Percentiles rank a stretch among this genome's conserved stretches.
Conservation (phyloP, 129 eudicot genomes). For the Centaurea solstitialis region DNA sequence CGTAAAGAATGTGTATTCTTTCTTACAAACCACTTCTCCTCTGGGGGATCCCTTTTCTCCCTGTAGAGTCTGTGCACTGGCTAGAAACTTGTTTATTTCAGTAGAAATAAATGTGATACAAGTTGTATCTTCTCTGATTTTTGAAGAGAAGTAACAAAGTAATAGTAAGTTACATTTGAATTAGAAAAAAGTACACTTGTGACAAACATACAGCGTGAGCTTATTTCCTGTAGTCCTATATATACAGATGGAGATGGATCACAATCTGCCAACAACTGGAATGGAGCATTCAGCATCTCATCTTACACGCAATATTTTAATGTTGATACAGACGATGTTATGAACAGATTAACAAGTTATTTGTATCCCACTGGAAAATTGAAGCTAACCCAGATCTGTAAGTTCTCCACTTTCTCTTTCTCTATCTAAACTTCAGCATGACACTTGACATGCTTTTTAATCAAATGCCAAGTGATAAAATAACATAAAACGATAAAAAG, state of each 20-base stretch:
- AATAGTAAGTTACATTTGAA: background rate
- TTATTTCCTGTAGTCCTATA: conserved; percentile 7
- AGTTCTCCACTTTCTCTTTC: conserved; percentile 31
- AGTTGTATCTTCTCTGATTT: background rate
- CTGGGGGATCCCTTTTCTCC: background rate
- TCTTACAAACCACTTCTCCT: background rate
- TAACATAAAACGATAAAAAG: background rate
- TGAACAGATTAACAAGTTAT: conserved; percentile 86
- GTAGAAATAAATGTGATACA: background rate
- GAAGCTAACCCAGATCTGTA: conserved; percentile 99
- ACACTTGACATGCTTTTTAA: no score
- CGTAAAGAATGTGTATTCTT: background rate
- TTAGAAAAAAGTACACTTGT: background rate
- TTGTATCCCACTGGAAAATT: conserved; percentile 91
- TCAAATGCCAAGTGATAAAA: background rate
- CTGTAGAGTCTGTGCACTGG: background rate
- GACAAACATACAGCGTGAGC: background rate
- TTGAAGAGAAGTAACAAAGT: background rate
- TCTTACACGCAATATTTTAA: conserved; percentile 92
- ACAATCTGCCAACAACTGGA: conserved; percentile 73
- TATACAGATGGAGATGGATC: conserved; percentile 77
- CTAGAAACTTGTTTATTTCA: background rate
- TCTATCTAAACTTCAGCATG: conserved; percentile 3
- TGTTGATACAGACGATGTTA: conserved; percentile 89
- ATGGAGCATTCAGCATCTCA: conserved; percentile 79